Evolutionary conservation across 1,284 basidiomycete genomes (phyloP).

Genomic region (Rhodotorula sp.): DNA sequence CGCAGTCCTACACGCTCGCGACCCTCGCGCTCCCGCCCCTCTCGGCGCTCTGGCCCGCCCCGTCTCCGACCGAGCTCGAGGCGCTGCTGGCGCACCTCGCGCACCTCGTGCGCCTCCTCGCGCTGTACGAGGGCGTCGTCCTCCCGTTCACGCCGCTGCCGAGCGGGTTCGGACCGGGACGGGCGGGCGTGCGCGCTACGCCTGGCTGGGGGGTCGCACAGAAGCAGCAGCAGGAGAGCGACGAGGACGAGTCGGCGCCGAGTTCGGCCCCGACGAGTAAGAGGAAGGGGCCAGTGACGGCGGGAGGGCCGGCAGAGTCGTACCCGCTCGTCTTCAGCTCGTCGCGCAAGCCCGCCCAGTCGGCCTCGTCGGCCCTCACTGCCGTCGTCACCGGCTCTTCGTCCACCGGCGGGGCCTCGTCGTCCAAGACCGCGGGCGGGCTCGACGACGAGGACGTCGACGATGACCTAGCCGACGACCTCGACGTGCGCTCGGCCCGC

Average conservation of each 20-base stretch:
- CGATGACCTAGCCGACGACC: neutral
- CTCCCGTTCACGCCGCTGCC: conserved; percentile 27
- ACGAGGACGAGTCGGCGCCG: neutral
- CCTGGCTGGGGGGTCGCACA: conserved; percentile 3
- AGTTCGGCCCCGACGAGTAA: neutral
- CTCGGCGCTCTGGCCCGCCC: conserved; percentile 6
- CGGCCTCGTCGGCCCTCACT: too few species aligned
- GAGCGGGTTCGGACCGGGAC: conserved; percentile 19
- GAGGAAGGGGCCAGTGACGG: too few species aligned
- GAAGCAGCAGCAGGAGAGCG: neutral
- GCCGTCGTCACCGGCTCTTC: too few species aligned
- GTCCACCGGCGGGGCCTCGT: too few species aligned
- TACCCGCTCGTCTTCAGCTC: too few species aligned
- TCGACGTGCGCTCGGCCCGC: neutral
- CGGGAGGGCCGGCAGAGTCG: too few species aligned
- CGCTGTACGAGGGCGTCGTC: conserved; percentile 23
- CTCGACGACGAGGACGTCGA: too few species aligned
- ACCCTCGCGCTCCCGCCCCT: conserved; percentile 26
- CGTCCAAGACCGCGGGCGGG: too few species aligned
- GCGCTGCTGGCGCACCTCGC: conserved; percentile 23
- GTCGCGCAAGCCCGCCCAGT: too few species aligned
- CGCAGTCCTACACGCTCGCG: conserved; percentile 27
- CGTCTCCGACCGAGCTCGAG: conserved; percentile 3
- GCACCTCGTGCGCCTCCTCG: conserved; percentile 29
- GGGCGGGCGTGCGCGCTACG: conserved; percentile 21